Evolutionary conservation across 306 rosid genomes (phyloP).

Genomic region (Abrus precatorius): DNA sequence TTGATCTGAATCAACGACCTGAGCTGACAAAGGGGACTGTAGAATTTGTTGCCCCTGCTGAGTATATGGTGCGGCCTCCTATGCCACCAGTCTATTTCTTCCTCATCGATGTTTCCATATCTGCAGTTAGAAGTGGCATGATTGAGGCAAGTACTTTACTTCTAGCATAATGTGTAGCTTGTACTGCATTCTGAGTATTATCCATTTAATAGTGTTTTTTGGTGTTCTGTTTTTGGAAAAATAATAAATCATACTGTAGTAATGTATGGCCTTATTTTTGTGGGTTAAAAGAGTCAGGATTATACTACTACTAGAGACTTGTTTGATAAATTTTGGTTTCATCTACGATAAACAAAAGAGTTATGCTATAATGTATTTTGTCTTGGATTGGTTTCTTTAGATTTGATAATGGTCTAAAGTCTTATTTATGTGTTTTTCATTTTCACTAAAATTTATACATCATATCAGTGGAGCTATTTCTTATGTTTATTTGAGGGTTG

Average conservation of each 20-base stretch:
- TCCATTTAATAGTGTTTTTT: slow-evolving; percentile 8
- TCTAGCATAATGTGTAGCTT: neutral
- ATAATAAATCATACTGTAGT: slow-evolving; percentile 4
- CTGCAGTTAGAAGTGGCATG: slow-evolving; percentile 99
- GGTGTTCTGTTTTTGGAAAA: neutral
- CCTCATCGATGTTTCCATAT: slow-evolving; percentile 91
- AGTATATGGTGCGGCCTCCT: slow-evolving; percentile 99
- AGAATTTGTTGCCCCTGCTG: slow-evolving; percentile 99
- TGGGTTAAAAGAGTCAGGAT: slow-evolving; percentile 9
- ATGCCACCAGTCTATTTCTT: slow-evolving; percentile 99
- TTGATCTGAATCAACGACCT: slow-evolving; percentile 91
- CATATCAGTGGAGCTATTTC: slow-evolving; percentile 36
- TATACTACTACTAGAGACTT: slow-evolving; percentile 5
- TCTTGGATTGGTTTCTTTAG: slow-evolving; percentile 23
- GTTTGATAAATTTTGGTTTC: slow-evolving; percentile 35
- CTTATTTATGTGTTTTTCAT: slow-evolving; percentile 33
- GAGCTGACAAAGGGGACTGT: slow-evolving; percentile 91
- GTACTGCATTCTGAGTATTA: slow-evolving; percentile 17
- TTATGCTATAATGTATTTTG: slow-evolving; percentile 33
- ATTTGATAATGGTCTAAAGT: slow-evolving; percentile 6
- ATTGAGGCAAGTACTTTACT: slow-evolving; percentile 73
- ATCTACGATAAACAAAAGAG: slow-evolving; percentile 27
- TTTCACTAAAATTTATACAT: slow-evolving; percentile 1
- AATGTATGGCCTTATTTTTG: slow-evolving; percentile 28
- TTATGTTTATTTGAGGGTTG: slow-evolving; percentile 14